Base-by-base conservation (phyloP, 2,329 filamentous ascomycete genomes). In the Colletotrichum viniferum region DNA sequence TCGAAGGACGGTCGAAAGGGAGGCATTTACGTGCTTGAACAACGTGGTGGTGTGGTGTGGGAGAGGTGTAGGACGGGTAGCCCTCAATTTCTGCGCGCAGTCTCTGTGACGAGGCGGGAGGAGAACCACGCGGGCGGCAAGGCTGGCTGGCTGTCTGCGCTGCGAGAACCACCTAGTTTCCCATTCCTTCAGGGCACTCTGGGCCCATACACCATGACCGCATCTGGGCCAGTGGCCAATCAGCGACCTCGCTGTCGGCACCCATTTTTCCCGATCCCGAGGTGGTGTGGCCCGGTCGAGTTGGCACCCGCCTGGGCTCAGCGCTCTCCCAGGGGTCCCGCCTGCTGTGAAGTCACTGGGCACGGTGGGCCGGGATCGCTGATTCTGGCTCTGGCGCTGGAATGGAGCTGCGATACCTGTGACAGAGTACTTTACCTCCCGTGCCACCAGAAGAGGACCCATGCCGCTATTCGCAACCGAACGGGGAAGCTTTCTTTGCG, bases 51-150 rank as follows among this genome's bases (percentile, higher is more conserved):
- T 76, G 69, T 68, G 61, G 65, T 69, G 58, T 70, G 73, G 69
- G 69, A 63, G 55, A 67, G 65, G 65, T 69, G 65, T 43, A 75
- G 69, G 38, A 67, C 10, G 56, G 38, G 43, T 48, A 76, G 69
- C 73, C 69, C 69, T 77, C 76, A 77, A 77, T 77, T 76, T 77
- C 76, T 76, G 76, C 76, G 73, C 76, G 65, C 56, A 73, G 65
- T 64, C 69, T 62, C 60, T 77, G 69, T 72, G 76, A 77, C 71
- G 71, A 77, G 76, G 71, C 68, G 71, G 76, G 75, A 77, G 69
- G 74, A 77, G 73, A 73, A 69, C 24, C 68, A 74, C 69, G 69
- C 76, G 60, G 69, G 73, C 76, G 65, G 73, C 73, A 69, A 77
- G 76, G 76, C 76, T 77, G 76, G 76, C 76, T 77, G 76, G 63